Percentiles rank a stretch among this genome's conserved stretches.
These are phyloP conservation scores for Miscanthus sacchariflorus DNA, from an alignment of 202 grass and related monocot species.

Conservation along the genomic window DNA sequence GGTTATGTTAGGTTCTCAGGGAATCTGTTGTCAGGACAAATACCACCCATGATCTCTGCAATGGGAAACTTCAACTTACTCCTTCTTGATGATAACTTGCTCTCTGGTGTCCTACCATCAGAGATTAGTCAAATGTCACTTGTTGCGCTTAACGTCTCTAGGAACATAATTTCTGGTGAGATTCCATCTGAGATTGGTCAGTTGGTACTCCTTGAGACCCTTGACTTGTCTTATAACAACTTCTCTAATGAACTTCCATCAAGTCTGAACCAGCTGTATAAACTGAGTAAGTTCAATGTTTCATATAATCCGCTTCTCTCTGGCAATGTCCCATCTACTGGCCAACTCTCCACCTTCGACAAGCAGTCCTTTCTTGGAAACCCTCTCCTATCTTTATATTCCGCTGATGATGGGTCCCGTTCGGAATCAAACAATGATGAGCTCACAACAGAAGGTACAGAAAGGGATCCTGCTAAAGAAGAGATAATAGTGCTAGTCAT, in stretches of 20 bases:
- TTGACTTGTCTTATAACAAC: slow-evolving; percentile 67
- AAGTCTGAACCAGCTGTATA: slow-evolving; percentile 44
- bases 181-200: slow-evolving; percentile 43
- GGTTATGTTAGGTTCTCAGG: too few species aligned
- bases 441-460: not conserved
- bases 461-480: not conserved
- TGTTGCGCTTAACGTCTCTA: too few species aligned
- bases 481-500: not conserved
- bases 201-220: slow-evolving; percentile 43
- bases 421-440: not conserved
- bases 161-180: slow-evolving; percentile 44
- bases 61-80: not conserved
- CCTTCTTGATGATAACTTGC: too few species aligned
- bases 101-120: too few species aligned
- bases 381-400: slow-evolving; percentile 28
- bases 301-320: slow-evolving; percentile 58
- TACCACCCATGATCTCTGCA: not conserved
- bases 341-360: slow-evolving; percentile 53
- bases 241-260: slow-evolving; percentile 57
- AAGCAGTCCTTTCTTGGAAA: slow-evolving; percentile 59
- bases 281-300: slow-evolving; percentile 66
- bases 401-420: not conserved
- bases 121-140: too few species aligned
- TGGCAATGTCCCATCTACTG: slow-evolving; percentile 12
- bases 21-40: too few species aligned